A percentile compares a stretch with the other conserved stretches of the same genome.
Conservation (phyloP, 1,139 yeast species). For the Yamadazyma epiphylla region DNA sequence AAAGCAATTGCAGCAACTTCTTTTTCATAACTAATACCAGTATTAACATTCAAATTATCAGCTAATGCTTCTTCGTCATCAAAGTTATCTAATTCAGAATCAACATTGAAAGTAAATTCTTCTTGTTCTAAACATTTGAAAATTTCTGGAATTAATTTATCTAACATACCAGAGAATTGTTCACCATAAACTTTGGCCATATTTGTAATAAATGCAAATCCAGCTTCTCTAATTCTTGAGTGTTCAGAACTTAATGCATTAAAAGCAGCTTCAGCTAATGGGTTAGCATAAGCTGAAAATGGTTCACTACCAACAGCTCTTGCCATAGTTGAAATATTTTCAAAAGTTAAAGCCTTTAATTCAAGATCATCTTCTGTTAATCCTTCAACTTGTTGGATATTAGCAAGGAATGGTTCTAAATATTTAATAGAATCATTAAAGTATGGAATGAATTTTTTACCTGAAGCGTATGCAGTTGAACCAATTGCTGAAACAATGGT, state of each 20-base stretch:
- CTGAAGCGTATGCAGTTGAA: slow-evolving; percentile 94
- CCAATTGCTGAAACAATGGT: slow-evolving; percentile 96
- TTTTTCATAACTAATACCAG: slow-evolving; percentile 94
- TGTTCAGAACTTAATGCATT: slow-evolving; percentile 72
- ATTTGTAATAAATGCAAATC: slow-evolving; percentile 90
- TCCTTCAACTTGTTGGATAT: slow-evolving; percentile 64
- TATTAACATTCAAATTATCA: slow-evolving; percentile 77
- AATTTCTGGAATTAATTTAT: slow-evolving; percentile 77
- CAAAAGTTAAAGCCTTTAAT: slow-evolving; percentile 87
- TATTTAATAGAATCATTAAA: slow-evolving; percentile 76
- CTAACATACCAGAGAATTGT: slow-evolving; percentile 84
- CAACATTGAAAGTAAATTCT: slow-evolving; percentile 57
- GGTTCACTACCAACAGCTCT: slow-evolving; percentile 93
- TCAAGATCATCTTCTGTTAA: slow-evolving; percentile 77
- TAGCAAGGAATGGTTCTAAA: slow-evolving; percentile 73
- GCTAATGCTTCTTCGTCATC: slow-evolving; percentile 57
- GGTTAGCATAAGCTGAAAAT: slow-evolving; percentile 81
- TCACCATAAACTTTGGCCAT: slow-evolving; percentile 93
- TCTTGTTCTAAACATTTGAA: slow-evolving; percentile 81
- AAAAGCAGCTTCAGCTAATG: slow-evolving; percentile 86
- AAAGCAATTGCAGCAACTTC: slow-evolving; percentile 95
- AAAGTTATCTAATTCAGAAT: slow-evolving; percentile 23
- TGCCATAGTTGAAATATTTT: slow-evolving; percentile 92
- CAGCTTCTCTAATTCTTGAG: slow-evolving; percentile 88
- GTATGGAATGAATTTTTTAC: slow-evolving; percentile 81